These are phyloP conservation scores for Penicillium sp. DNA, from an alignment of 2,329 filamentous ascomycete species.

Conservation along the genomic window DNA sequence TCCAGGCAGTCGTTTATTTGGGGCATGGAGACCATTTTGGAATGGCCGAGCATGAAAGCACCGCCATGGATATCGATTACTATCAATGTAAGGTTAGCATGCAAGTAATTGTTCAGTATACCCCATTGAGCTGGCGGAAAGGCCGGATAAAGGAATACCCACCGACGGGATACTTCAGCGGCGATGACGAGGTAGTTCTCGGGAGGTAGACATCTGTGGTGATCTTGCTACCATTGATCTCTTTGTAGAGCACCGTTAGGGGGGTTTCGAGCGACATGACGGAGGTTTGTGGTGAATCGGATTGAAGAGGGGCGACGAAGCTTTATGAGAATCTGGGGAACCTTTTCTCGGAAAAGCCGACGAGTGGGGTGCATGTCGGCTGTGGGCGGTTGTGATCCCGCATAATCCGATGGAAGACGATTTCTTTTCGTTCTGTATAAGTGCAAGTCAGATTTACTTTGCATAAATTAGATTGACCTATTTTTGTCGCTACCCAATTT, in stretches of 20 bases:
- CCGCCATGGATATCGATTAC: slow-evolving; percentile 48
- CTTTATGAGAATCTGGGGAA: not conserved
- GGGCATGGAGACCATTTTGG: slow-evolving; percentile 40
- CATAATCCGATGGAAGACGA: not conserved
- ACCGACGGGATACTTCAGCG: slow-evolving; percentile 25
- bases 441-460: not conserved
- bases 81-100: slow-evolving; percentile 4
- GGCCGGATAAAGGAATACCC: not conserved
- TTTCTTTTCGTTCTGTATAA: not conserved
- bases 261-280: slow-evolving; percentile 9
- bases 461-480: no score
- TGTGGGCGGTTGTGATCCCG: not conserved
- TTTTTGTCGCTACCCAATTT: no score
- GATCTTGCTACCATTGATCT: slow-evolving; percentile 22
- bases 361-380: no score
- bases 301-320: not conserved
- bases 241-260: slow-evolving; percentile 24
- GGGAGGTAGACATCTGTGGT: slow-evolving; percentile 31
- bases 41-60: slow-evolving; percentile 46
- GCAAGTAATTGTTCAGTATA: not conserved
- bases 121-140: not conserved
- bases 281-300: not conserved
- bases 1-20: slow-evolving; percentile 41
- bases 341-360: no score
- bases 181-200: slow-evolving; percentile 1